phyloP scores from a whole-genome alignment of 2,329 filamentous ascomycete species.

The Dothideomycetes sp. region DNA sequence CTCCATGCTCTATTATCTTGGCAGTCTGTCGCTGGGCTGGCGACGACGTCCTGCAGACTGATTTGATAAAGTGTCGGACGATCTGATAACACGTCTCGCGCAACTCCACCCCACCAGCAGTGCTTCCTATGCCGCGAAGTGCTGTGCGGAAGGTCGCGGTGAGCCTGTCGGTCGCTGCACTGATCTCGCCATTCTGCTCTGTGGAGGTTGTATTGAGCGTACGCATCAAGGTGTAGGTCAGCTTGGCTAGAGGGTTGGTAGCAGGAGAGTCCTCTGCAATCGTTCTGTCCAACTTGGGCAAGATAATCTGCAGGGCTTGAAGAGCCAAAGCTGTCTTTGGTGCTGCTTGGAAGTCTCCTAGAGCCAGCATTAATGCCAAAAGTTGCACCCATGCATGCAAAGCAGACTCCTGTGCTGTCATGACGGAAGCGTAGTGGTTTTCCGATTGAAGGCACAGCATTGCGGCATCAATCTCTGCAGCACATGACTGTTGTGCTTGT shows the following conservation, averaged over 20 bases:
- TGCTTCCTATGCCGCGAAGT: conserved; percentile 39
- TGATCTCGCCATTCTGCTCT: conserved; percentile 39
- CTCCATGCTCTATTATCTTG: conserved; percentile 56
- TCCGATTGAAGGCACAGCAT: conserved; percentile 52
- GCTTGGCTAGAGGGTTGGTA: conserved; percentile 64
- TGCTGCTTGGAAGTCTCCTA: conserved; percentile 66
- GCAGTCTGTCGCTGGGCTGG: conserved; percentile 38
- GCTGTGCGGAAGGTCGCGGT: conserved; percentile 87
- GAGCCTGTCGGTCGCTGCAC: conserved; percentile 72
- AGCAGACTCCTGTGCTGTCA: conserved; percentile 51
- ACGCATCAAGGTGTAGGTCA: conserved; percentile 65
- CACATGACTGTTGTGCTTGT: conserved; percentile 34
- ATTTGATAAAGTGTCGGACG: conserved; percentile 11
- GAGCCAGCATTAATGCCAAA: conserved; percentile 71
- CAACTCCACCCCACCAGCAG: conserved; percentile 38
- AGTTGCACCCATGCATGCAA: conserved; percentile 79
- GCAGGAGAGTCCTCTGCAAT: conserved; percentile 60
- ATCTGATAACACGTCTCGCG: conserved; percentile 86
- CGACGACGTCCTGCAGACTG: conserved; percentile 6
- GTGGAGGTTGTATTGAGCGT: conserved; percentile 52
- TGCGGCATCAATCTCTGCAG: conserved; percentile 52
- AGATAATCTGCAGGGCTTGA: conserved; percentile 74
- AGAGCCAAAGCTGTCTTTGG: conserved; percentile 70
- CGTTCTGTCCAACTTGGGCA: conserved; percentile 77
- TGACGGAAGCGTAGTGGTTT: conserved; percentile 54